These are phyloP conservation scores for Tricholoma sp. DNA, from an alignment of 768 basidiomycete genomes.

Conservation along the genomic window DNA sequence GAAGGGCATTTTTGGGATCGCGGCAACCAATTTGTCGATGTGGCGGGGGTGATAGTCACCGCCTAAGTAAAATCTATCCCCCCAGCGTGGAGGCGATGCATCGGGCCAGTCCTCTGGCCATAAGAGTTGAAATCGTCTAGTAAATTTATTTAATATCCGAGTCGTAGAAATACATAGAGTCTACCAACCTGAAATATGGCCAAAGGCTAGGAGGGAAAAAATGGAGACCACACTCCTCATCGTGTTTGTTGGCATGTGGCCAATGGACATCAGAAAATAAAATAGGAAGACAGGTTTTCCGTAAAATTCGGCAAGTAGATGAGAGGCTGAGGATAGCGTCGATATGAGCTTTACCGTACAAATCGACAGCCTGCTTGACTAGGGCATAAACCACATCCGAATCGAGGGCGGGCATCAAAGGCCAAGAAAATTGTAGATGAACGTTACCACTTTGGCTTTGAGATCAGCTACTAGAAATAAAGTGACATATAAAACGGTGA, in stretches of 20 bases:
- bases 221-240: constrained; percentile 27
- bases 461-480: neutral
- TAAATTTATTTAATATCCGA: neutral
- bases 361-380: constrained; percentile 14
- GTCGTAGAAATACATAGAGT: neutral
- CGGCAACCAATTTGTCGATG: constrained; percentile 30
- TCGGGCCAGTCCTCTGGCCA: constrained; percentile 45
- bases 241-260: constrained; percentile 35
- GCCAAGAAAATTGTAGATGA: neutral
- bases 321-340: constrained; percentile 22
- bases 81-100: constrained; percentile 33
- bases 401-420: constrained; percentile 15
- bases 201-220: constrained; percentile 36
- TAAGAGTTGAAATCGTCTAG: constrained; percentile 30
- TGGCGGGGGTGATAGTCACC: constrained; percentile 31
- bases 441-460: neutral
- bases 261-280: constrained; percentile 33
- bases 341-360: constrained; percentile 10
- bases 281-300: constrained; percentile 22
- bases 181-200: constrained; percentile 32
- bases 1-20: constrained; percentile 30
- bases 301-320: constrained; percentile 20
- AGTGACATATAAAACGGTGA: neutral
- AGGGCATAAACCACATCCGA: constrained; percentile 21
- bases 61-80: constrained; percentile 27